Base-by-base conservation (phyloP, 371 early-diverging fungal species). In the Mortierella sp. region DNA sequence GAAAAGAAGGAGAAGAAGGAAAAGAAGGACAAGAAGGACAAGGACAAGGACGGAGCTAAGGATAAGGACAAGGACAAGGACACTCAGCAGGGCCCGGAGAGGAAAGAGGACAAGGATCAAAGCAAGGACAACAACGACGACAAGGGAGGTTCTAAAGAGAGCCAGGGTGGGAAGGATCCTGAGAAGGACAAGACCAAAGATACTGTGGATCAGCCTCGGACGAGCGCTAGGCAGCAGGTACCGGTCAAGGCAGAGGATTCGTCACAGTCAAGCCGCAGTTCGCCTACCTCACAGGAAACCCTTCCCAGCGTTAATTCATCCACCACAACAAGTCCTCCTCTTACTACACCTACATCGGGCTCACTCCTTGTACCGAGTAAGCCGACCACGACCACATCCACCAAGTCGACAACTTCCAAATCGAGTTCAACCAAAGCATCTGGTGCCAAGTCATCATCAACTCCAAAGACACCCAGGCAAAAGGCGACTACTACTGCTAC, bases 381-480 rank as follows among this genome's bases (percentile, higher is more conserved):
- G 11, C 9, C 43, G 1, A 8, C 31, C 39, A 8, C 41, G 19
- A 39, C 74, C 2, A 40, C 50, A 10, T 31, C 50, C 19, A 16
- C 69, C 10, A 45, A 44, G 26, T 67, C 61, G 5, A 29, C 47
- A 2, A 44, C 66, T 14, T 4, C 44, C 22, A 71, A 67, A 16
- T 14, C 31, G 14, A 4, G 43, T 16, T 39, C 63, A 47, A 26
- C 74, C 26, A 72, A 65, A 50, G 34, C 55, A 22, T 26, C 48
- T 7, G 29, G 55, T 8, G 29, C 69, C 6, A 71, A 70, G 45
- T 37, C 68, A 8, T 2, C 55, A 7, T 37, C 66, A 7, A 44
- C 79, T 6, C 45, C 55, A 39, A 70, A 34, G 24, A 26, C 61
- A 9, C 16, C 47, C 34, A 73, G 61, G 48, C 52, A 39, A 52